Evolutionary conservation across 306 rosid genomes (phyloP).

Genomic region (Arachis hypogaea): DNA sequence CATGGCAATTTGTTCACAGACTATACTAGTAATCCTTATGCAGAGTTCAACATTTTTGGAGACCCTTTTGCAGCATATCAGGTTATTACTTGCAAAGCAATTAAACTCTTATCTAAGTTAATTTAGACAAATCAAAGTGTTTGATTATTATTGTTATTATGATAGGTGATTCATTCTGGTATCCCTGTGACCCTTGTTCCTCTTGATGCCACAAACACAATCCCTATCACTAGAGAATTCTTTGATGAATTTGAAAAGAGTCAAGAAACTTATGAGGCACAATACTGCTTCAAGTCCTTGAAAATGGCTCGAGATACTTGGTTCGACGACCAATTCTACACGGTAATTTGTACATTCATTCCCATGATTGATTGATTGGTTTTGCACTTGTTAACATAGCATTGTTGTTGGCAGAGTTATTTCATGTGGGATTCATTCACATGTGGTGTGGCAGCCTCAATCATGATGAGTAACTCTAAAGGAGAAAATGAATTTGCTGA

Average conservation of each 20-base stretch:
- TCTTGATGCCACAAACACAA: slow-evolving; percentile 90
- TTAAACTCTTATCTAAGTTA: not conserved
- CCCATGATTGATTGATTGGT: not conserved
- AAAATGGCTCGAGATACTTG: slow-evolving; percentile 82
- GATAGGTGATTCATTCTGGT: slow-evolving; percentile 92
- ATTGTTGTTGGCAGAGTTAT: slow-evolving; percentile 67
- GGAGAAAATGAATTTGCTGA: slow-evolving; percentile 85
- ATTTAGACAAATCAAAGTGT: slow-evolving; percentile 7
- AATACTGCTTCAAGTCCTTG: slow-evolving; percentile 78
- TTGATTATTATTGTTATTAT: not conserved
- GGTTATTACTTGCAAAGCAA: slow-evolving; percentile 43
- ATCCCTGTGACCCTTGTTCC: slow-evolving; percentile 88
- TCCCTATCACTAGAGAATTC: slow-evolving; percentile 70
- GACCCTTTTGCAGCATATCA: slow-evolving; percentile 97
- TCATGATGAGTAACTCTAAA: slow-evolving; percentile 75
- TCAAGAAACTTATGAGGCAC: slow-evolving; percentile 81
- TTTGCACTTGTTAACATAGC: not conserved
- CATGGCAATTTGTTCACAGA: slow-evolving; percentile 75
- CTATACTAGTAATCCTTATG: slow-evolving; percentile 77
- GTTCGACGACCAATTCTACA: slow-evolving; percentile 65
- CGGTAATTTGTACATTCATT: slow-evolving; percentile 46
- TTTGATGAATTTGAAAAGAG: slow-evolving; percentile 67
- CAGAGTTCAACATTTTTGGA: slow-evolving; percentile 85
- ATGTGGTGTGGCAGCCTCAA: slow-evolving; percentile 80
- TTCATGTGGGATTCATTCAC: slow-evolving; percentile 95